These are phyloP conservation scores for Cerrena zonata DNA, from an alignment of 1,284 basidiomycete species.

Conservation along the genomic window DNA sequence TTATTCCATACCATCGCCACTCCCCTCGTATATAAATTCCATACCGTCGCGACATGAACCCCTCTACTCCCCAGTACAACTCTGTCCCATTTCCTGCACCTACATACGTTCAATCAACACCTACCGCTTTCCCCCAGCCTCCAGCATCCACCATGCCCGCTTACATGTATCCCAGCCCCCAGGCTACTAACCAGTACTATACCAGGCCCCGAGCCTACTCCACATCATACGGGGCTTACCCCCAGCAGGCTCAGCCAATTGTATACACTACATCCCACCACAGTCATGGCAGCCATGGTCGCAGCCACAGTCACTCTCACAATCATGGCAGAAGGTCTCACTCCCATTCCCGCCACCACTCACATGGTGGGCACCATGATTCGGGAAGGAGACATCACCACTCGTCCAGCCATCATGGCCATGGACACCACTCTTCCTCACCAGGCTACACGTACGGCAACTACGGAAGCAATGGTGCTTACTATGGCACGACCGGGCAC, in stretches of 20 bases:
- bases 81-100: neutral
- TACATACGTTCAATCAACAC: neutral
- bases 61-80: neutral
- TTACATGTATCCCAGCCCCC: slow-evolving; percentile 10
- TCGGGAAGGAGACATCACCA: neutral
- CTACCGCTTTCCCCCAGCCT: neutral
- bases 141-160: slow-evolving; percentile 15
- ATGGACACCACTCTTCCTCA: neutral
- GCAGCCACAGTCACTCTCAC: neutral
- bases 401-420: neutral
- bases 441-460: neutral
- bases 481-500: neutral
- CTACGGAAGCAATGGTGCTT: neutral
- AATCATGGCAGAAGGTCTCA: neutral
- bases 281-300: neutral
- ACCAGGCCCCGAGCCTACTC: neutral
- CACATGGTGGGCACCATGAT: neutral
- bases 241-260: neutral
- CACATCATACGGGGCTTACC: neutral
- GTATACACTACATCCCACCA: neutral
- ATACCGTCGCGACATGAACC: neutral
- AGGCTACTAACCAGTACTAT: neutral
- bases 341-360: neutral
- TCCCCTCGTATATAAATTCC: neutral
- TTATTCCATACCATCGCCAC: neutral